phyloP scores from a whole-genome alignment of 1,139 yeast species.

The Debaryomycetaceae sp. region DNA sequence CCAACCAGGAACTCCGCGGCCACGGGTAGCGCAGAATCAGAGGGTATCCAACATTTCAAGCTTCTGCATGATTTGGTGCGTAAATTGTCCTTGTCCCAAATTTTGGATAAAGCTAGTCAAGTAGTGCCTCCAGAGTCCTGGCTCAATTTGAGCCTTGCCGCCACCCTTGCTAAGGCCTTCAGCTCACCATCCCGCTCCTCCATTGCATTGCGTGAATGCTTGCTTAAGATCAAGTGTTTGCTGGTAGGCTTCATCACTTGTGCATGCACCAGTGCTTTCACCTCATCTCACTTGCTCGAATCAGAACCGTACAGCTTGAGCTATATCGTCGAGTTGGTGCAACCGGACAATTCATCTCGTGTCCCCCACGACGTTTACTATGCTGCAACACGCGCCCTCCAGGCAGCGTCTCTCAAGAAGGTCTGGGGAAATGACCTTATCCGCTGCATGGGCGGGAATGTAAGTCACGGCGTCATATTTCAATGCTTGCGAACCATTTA shows the following conservation, averaged over 20 bases:
- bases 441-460: slow-evolving; percentile 81
- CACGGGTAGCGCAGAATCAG: slow-evolving; percentile 4
- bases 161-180: slow-evolving; percentile 65
- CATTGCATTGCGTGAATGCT: slow-evolving; percentile 42
- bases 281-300: slow-evolving; percentile 59
- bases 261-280: slow-evolving; percentile 40
- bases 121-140: slow-evolving; percentile 53
- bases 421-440: slow-evolving; percentile 71
- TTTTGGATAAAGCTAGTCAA: slow-evolving; percentile 50
- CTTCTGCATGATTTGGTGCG: slow-evolving; percentile 39
- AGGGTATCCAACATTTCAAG: slow-evolving; percentile 33
- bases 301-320: slow-evolving; percentile 67
- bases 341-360: slow-evolving; percentile 41
- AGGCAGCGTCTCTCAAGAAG: slow-evolving; percentile 58
- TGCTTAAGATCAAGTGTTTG: slow-evolving; percentile 54
- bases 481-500: slow-evolving; percentile 58
- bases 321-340: slow-evolving; percentile 57
- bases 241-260: slow-evolving; percentile 51
- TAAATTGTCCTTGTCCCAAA: slow-evolving; percentile 46
- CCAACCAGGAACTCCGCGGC: slow-evolving; percentile 4
- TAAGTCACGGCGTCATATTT: slow-evolving; percentile 73
- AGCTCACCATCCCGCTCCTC: slow-evolving; percentile 45
- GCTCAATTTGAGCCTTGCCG: slow-evolving; percentile 53
- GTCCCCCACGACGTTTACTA: slow-evolving; percentile 43
- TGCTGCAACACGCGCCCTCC: slow-evolving; percentile 59